Evolutionary conservation across 2,329 filamentous ascomycete species (phyloP).

Genomic region (Purpureocillium takamizusanense): DNA sequence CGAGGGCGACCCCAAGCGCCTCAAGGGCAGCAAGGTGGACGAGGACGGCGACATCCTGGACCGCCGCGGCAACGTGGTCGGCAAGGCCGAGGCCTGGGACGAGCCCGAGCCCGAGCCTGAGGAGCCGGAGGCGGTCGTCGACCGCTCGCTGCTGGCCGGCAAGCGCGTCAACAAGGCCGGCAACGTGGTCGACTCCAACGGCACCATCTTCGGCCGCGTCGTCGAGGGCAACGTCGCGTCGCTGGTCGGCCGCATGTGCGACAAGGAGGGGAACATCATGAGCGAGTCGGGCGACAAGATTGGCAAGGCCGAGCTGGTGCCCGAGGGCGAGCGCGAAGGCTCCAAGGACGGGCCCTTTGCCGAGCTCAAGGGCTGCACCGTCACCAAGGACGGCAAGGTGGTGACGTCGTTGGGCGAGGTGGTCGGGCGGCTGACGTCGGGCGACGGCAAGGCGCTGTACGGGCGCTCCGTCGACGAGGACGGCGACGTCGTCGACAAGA

Average conservation of each 20-base stretch:
- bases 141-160: conserved; percentile 55
- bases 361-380: conserved; percentile 54
- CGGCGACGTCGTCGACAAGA: conserved; percentile 73
- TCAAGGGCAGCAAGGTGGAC: conserved; percentile 58
- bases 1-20: conserved; percentile 54
- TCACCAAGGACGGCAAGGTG: conserved; percentile 61
- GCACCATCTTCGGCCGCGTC: conserved; percentile 53
- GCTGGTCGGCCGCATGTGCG: conserved; percentile 59
- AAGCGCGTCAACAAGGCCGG: conserved; percentile 66
- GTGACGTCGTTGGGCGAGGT: conserved; percentile 58
- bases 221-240: conserved; percentile 57
- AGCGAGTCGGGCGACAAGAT: conserved; percentile 65
- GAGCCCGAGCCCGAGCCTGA: conserved; percentile 36
- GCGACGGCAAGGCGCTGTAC: conserved; percentile 62
- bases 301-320: conserved; percentile 58
- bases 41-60: conserved; percentile 62
- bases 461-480: conserved; percentile 73
- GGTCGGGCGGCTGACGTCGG: conserved; percentile 62
- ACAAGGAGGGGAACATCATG: conserved; percentile 62
- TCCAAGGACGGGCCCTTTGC: conserved; percentile 60
- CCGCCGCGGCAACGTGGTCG: conserved; percentile 56
- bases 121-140: conserved; percentile 45
- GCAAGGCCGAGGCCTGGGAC: conserved; percentile 61
- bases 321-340: conserved; percentile 55
- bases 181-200: conserved; percentile 45